Evolutionary conservation across 345 rosid genomes (phyloP).

Genomic region (Triadica sebifera): DNA sequence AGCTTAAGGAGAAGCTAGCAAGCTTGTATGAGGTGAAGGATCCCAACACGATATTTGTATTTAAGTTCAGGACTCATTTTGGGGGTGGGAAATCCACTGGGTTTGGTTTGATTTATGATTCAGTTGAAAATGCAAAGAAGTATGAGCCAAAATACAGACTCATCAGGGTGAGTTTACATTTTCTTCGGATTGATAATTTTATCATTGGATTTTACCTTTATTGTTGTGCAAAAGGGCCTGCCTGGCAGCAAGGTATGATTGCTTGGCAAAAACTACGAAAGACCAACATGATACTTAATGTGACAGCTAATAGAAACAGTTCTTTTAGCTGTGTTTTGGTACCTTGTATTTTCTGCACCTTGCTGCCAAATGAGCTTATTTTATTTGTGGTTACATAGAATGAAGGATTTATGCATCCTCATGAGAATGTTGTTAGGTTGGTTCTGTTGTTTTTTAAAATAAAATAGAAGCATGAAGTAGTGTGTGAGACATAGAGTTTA

Average conservation of each 20-base stretch:
- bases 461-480: neutral
- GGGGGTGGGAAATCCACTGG: conserved; percentile 99
- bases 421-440: too few relatives aligned
- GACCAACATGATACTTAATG: too few relatives aligned
- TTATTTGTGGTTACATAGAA: neutral
- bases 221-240: too few relatives aligned
- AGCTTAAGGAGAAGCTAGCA: conserved; percentile 81
- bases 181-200: neutral
- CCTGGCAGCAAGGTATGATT: too few relatives aligned
- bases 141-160: conserved; percentile 96
- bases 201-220: too few relatives aligned
- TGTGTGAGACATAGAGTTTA: neutral
- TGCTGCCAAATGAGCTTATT: neutral
- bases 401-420: neutral
- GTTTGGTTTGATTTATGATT: conserved; percentile 86
- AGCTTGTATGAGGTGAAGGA: conserved; percentile 89
- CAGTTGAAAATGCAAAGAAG: conserved; percentile 87
- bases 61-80: conserved; percentile 92
- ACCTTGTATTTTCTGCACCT: neutral
- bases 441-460: too few relatives aligned
- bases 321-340: neutral
- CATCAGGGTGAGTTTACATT: conserved; percentile 64
- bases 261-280: too few relatives aligned
- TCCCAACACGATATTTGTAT: conserved; percentile 84
- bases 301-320: too few relatives aligned